Conservation (phyloP, 768 basidiomycete species). For the Russula virescens region DNA sequence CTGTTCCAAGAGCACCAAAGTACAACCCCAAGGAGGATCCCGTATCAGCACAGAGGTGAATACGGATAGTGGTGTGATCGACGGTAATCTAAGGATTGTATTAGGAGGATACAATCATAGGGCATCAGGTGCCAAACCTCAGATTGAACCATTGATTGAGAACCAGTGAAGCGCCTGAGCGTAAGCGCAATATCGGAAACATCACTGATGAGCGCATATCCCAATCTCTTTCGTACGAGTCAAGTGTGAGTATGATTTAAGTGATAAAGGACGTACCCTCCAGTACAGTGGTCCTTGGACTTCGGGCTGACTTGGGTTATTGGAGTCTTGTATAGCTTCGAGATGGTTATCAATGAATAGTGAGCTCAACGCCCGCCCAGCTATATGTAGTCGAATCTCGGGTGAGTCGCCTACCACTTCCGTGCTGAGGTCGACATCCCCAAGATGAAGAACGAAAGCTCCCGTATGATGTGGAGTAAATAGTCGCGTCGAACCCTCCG, state of each 20-base stretch:
- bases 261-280: conserved; percentile 47
- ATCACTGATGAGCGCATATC: conserved; percentile 66
- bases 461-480: conserved; percentile 56
- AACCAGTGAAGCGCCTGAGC: conserved; percentile 13
- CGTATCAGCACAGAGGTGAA: conserved; percentile 79
- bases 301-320: conserved; percentile 7
- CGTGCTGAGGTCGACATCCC: conserved; percentile 62
- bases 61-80: conserved; percentile 44
- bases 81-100: conserved; percentile 44
- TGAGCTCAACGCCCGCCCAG: conserved; percentile 44
- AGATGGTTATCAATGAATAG: conserved; percentile 51
- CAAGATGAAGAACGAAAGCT: conserved; percentile 59
- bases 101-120: neutral
- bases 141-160: neutral
- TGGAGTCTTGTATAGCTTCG: conserved; percentile 27
- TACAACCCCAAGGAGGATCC: conserved; percentile 53
- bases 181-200: conserved; percentile 39
- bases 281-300: conserved; percentile 36
- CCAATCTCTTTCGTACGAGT: conserved; percentile 39
- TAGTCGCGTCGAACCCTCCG: conserved; percentile 60
- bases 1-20: conserved; percentile 44
- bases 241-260: neutral
- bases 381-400: conserved; percentile 47
- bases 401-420: conserved; percentile 64
- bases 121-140: conserved; percentile 5